Evolutionary conservation across 306 rosid species (phyloP).

Genomic region (Datisca glomerata): DNA sequence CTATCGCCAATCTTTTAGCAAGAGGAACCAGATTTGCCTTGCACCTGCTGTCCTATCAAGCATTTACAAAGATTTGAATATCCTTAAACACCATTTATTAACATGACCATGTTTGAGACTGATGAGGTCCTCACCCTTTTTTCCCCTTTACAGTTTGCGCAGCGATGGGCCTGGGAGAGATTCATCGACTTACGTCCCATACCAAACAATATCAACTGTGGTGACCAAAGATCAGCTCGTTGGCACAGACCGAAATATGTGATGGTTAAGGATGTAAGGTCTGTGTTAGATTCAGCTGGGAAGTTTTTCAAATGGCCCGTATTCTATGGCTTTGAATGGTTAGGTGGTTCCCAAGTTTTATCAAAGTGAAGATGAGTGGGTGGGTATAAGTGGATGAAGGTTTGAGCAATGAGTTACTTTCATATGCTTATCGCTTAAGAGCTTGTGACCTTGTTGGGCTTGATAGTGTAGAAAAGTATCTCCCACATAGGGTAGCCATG

Average conservation of each 20-base stretch:
- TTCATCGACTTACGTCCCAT: no score
- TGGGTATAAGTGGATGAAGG: constrained; percentile 9
- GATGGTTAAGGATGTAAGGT: constrained; percentile 12
- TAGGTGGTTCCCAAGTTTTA: constrained; percentile 11
- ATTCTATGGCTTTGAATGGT: constrained; percentile 9
- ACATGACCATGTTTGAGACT: no score
- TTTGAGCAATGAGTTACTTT: constrained; percentile 11
- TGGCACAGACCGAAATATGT: constrained; percentile 15
- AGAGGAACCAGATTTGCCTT: constrained; percentile 32
- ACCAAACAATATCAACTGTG: not conserved
- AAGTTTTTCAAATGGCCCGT: constrained; percentile 35
- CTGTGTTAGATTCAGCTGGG: not conserved
- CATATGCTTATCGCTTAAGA: constrained; percentile 26
- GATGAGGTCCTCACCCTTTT: no score
- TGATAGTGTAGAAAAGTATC: constrained; percentile 18
- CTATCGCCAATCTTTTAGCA: constrained; percentile 32
- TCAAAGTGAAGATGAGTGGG: constrained; percentile 8
- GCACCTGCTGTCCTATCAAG: constrained; percentile 42
- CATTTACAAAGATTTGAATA: constrained; percentile 20
- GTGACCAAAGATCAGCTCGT: constrained; percentile 19
- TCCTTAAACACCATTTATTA: constrained; percentile 6
- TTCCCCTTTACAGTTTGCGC: constrained; percentile 35
- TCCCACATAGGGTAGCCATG: constrained; percentile 47
- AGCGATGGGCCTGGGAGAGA: no score
- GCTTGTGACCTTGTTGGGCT: constrained; percentile 28